Conservation (phyloP, 495 filamentous ascomycete species). For the Rhizodiscina lignyota region DNA sequence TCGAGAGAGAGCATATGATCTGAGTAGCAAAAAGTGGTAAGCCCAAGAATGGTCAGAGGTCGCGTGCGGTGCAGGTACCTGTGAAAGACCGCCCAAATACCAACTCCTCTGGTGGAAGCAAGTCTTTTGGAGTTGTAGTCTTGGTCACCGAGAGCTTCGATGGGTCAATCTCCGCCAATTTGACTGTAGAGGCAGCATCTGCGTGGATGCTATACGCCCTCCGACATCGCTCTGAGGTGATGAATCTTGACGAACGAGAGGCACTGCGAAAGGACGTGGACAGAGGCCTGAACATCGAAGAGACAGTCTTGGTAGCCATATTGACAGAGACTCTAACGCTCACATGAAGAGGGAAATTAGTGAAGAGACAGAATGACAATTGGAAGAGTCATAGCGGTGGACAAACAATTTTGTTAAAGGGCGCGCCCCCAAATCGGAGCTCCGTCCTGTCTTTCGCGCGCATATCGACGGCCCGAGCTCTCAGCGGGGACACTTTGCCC, state of each 20-base stretch:
- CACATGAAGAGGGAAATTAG: too few species aligned
- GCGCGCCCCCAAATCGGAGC: too few species aligned
- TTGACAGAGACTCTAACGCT: background rate
- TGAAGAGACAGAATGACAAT: too few species aligned
- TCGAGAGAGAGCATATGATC: constrained; percentile 96
- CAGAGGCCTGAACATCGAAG: too few species aligned
- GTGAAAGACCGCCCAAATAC: constrained; percentile 83
- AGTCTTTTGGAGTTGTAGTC: constrained; percentile 57
- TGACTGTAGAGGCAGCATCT: constrained; percentile 11
- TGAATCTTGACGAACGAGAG: constrained; percentile 20
- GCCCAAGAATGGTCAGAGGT: background rate
- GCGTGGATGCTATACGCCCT: constrained; percentile 19
- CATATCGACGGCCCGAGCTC: too few species aligned
- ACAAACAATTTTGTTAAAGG: too few species aligned
- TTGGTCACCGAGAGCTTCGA: constrained; percentile 57
- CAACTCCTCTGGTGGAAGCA: constrained; percentile 58
- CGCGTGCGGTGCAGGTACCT: constrained; percentile 29
- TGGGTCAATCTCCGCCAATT: constrained; percentile 49
- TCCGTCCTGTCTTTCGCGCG: too few species aligned
- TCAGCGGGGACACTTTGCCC: too few species aligned
- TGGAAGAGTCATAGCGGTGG: too few species aligned
- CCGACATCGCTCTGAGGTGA: constrained; percentile 14
- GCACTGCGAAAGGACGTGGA: constrained; percentile 7
- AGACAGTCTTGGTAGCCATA: background rate
- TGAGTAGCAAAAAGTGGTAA: constrained; percentile 14